Evolutionary conservation across 352 stramenopile genomes (phyloP).

Genomic region (Stephanocyclus meneghinianus): DNA sequence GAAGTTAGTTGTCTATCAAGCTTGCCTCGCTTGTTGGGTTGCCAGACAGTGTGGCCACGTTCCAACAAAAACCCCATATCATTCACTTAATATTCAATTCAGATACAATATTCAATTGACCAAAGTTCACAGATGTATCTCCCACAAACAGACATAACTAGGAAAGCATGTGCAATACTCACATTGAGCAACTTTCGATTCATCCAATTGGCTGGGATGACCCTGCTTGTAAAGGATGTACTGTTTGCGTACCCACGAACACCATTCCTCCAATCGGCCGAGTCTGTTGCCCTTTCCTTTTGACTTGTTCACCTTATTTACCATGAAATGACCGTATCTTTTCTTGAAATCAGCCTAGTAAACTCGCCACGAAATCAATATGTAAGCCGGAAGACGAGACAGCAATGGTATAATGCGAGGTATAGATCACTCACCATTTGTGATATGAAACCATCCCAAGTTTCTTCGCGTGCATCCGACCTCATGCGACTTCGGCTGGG

Average conservation of each 20-base stretch:
- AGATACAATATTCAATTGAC: too few species aligned
- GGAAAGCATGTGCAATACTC: too few species aligned
- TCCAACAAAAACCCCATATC: slow-evolving; percentile 28
- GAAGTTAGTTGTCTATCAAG: too few species aligned
- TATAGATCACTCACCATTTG: neutral
- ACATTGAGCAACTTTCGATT: slow-evolving; percentile 12
- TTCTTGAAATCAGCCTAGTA: neutral
- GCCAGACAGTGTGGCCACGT: neutral
- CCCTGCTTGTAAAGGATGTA: slow-evolving; percentile 26
- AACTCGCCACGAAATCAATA: too few species aligned
- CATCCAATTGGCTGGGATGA: slow-evolving; percentile 5
- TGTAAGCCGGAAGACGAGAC: too few species aligned
- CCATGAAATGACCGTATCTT: slow-evolving; percentile 24
- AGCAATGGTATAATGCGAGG: too few species aligned
- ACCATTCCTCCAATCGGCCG: slow-evolving; percentile 15
- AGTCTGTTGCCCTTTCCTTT: slow-evolving; percentile 3
- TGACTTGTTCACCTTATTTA: slow-evolving; percentile 22
- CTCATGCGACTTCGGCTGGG: slow-evolving; percentile 15
- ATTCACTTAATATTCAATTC: neutral
- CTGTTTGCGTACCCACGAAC: slow-evolving; percentile 21
- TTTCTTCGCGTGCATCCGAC: slow-evolving; percentile 14
- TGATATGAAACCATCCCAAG: slow-evolving; percentile 21
- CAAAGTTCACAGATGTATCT: too few species aligned
- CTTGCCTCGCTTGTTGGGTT: too few species aligned
- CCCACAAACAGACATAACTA: too few species aligned